These are phyloP conservation scores for Phytophthora ramorum DNA, from an alignment of 352 stramenopile species.

Conservation along the genomic window DNA sequence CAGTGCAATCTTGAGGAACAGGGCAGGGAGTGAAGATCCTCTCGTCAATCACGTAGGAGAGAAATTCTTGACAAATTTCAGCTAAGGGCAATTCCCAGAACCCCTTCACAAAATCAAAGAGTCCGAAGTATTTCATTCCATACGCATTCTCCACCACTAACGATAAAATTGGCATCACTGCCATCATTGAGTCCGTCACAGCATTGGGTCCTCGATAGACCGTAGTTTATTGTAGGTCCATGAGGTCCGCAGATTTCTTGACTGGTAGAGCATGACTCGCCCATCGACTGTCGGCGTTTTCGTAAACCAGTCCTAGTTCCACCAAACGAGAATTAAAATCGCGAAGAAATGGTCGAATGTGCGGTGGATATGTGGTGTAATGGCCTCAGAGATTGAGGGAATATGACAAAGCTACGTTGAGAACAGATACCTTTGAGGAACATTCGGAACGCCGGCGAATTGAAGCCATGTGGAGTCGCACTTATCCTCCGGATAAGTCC, in stretches of 20 bases:
- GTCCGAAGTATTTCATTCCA: constrained; percentile 2
- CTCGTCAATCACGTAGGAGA: constrained; percentile 27
- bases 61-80: constrained; percentile 9
- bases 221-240: neutral
- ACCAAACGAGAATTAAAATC: neutral
- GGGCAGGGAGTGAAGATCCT: constrained; percentile 25
- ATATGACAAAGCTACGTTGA: no score
- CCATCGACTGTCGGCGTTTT: constrained; percentile 9
- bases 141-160: neutral
- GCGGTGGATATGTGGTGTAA: no score
- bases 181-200: neutral
- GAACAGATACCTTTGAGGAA: no score
- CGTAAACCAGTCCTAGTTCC: constrained; percentile 11
- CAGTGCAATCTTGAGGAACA: constrained; percentile 19
- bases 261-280: constrained; percentile 4
- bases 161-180: neutral
- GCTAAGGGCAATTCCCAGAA: constrained; percentile 3
- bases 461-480: no score
- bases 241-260: constrained; percentile 8
- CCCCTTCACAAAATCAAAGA: constrained; percentile 7
- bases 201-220: neutral
- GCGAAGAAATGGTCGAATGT: neutral
- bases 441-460: no score
- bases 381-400: no score
- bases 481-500: no score